Base-by-base conservation (phyloP, 2,329 filamentous ascomycete species). In the Pestalotiopsis sp. region DNA sequence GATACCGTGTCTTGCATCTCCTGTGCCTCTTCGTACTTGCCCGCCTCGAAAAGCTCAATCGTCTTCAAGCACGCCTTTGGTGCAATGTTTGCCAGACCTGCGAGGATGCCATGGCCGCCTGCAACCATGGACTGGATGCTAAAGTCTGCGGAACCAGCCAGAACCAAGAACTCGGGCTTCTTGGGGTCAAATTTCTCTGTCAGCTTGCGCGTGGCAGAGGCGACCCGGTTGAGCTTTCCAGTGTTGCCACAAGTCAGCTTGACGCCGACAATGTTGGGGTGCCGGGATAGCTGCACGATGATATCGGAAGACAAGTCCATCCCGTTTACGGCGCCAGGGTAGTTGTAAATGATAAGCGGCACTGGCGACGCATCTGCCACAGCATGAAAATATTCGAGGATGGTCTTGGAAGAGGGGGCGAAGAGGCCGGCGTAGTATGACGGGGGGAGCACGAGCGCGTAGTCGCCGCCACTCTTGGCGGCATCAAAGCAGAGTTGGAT, bases 81-180 rank as follows among this genome's bases (percentile, higher is more conserved):
- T 2, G 90, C 87, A 65, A 94, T 86, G 79, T 94, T 94, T 74
- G 87, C 92, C 70, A 93, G 85, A 5, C 91, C 92, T 31, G 89
- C 91, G 68, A 94, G 89, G 74, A 93, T 88, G 66, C 92, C 92
- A 68, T 90, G 89, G 9, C 90, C 91, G 58, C 91, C 92, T 7
- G 86, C 91, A 41, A 91, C 84, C 52, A 93, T 78, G 0, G 90
- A 90, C 75, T 92, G 91, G 60, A 93, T 82, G 3, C 90, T 87
- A 79, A 93, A 93, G 79, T 94, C 92, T 63, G 91, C 90, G 2
- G 90, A 92, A 66, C 92, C 92, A 27, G 90, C 91, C 75, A 93
- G 86, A 72, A 91, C 91, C 75, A 93, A 82, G 80, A 93, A 94
- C 14, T 86, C 78, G 0, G 86, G 81, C 12, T 70, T 73, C 41